Percentiles rank a stretch among this genome's conserved stretches.
phyloP scores from a whole-genome alignment of 371 early-diverging fungal genomes.

The Phascolomyces articulosus region DNA sequence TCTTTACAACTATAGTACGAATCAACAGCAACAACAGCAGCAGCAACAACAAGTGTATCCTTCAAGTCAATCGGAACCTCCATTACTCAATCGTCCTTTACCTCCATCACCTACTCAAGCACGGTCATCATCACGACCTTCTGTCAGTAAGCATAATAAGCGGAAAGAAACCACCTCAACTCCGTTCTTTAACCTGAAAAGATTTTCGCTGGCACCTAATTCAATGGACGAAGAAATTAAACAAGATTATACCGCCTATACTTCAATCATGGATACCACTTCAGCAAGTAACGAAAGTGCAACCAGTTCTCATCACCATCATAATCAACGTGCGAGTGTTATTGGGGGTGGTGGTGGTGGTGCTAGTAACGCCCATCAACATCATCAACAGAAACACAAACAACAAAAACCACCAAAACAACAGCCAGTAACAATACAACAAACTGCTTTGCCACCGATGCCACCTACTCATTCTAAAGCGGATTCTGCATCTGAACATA shows the following conservation, averaged over 20 bases:
- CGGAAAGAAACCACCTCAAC: not conserved
- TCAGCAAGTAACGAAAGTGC: too few relatives aligned
- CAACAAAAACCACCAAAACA: not conserved
- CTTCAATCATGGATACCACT: not conserved
- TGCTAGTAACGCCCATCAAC: too few relatives aligned
- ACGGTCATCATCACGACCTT: not conserved
- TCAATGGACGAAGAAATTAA: not conserved
- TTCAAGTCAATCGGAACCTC: not conserved
- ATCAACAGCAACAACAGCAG: not conserved
- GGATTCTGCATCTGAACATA: not conserved
- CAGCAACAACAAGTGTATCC: not conserved
- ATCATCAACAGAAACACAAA: not conserved
- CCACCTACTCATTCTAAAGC: not conserved
- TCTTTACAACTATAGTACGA: too few relatives aligned
- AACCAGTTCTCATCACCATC: not conserved
- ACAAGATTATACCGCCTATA: not conserved
- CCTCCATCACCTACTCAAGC: constrained; percentile 2
- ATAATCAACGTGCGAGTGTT: too few relatives aligned
- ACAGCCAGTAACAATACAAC: too few relatives aligned
- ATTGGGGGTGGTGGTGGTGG: too few relatives aligned
- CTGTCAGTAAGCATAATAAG: not conserved
- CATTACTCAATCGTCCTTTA: constrained; percentile 4
- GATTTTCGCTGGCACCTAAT: constrained; percentile 4
- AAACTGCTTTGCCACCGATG: not conserved
- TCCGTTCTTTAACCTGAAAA: constrained; percentile 7